Percentiles rank a stretch among this genome's conserved stretches.
phyloP scores from a whole-genome alignment of 148 eudicot genomes.

The Dysphania ambrosioides region DNA sequence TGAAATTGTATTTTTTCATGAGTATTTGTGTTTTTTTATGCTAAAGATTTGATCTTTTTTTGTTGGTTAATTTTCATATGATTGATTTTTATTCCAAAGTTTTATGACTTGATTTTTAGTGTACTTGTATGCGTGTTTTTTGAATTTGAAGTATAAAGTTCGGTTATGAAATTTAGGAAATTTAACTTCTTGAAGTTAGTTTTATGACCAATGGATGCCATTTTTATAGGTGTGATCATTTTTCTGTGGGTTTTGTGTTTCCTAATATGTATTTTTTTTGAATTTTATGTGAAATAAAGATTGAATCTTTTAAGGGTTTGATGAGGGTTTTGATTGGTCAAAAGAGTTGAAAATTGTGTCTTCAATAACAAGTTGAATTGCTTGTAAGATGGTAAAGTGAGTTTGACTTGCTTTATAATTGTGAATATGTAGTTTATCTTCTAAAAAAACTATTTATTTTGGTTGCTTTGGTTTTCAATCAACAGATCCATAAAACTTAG shows the following conservation, averaged over 20 bases:
- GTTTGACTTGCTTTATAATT: slow-evolving; percentile 19
- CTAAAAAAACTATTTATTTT: slow-evolving; percentile 7
- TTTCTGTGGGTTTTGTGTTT: too few relatives aligned
- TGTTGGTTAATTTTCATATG: not conserved
- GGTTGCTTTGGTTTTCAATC: slow-evolving; percentile 5
- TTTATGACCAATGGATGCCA: slow-evolving; percentile 1
- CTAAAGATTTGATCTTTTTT: not conserved
- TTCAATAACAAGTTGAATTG: slow-evolving; percentile 8
- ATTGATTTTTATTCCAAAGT: slow-evolving; percentile 1
- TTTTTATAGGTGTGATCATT: not conserved
- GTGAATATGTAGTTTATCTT: not conserved
- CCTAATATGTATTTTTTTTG: not conserved
- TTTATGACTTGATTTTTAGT: slow-evolving; percentile 8
- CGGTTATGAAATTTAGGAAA: not conserved
- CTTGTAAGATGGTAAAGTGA: slow-evolving; percentile 15
- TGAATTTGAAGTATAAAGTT: too few relatives aligned
- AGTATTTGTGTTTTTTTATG: not conserved
- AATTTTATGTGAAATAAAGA: too few relatives aligned
- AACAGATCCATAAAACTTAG: slow-evolving; percentile 17
- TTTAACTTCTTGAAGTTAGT: not conserved
- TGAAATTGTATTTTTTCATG: not conserved
- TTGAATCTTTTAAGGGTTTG: too few relatives aligned
- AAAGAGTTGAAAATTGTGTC: not conserved
- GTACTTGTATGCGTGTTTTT: too few relatives aligned
- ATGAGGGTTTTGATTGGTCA: too few relatives aligned